Base-by-base conservation (phyloP, 1,139 yeast species). In the Taphrina betulina region DNA sequence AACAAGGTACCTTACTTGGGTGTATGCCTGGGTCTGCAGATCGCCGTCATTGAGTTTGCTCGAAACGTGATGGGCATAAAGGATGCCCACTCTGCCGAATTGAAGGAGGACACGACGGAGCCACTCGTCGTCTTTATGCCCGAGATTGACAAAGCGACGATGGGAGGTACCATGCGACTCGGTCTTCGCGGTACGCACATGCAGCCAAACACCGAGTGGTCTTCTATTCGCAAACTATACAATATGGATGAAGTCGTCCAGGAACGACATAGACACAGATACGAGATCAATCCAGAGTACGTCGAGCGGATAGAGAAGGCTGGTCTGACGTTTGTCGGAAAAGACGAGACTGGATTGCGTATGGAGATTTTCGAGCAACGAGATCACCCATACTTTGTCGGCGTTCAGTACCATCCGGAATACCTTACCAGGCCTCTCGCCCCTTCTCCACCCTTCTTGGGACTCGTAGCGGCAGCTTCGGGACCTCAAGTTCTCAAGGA, bases 161-260 rank as follows among this genome's bases (percentile, higher is more conserved):
- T 94, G 75, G 99, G 99, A 62, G 99, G 99, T 65, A 92, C 97
- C 57, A 94, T 94, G 99, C 83, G 99, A 76, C 79, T 94, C 65
- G 99, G 99, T 66, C 78, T 88, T 63, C 88, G 96, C 72, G 81
- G 90, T 63, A 88, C 97, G 46, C 80, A 78, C 64, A 94, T 94
- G 77, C 84, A 82, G 67, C 74, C 75, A 12, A 82, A 76, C 62
- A 72, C 87, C 43, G 83, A 85, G 64, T 77, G 82, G 81, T 80
- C 92, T 56, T 78, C 76, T 62, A 80, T 92, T 67, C 82, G 88
- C 71, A 79, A 81, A 72, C 78, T 94, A 59, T 92, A 94, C 70
- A 95, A 95, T 57, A 81, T 80, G 59, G 77, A 79, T 31, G 77
- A 75, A 5, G 74, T 78, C 46, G 94, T 90, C 53, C 76, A 77